These are phyloP conservation scores for Dalbergia oliveri DNA, from an alignment of 306 rosid genomes.

Conservation along the genomic window DNA sequence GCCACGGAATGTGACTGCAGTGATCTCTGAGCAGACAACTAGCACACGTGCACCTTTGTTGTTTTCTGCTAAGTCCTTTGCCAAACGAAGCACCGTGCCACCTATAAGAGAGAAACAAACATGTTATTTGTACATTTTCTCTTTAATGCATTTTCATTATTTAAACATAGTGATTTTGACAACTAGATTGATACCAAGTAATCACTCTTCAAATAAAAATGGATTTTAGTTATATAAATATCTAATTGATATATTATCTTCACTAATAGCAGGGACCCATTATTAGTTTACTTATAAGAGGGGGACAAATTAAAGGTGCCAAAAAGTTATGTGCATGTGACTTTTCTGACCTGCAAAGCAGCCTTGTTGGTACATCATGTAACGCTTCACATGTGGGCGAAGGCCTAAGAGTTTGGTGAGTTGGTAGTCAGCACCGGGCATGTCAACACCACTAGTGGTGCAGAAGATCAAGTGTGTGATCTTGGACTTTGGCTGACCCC, in stretches of 20 bases:
- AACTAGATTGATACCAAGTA: no score
- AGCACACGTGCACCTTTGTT: slow-evolving; percentile 15
- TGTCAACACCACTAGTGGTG: slow-evolving; percentile 16
- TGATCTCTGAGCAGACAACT: slow-evolving; percentile 16
- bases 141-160: no score
- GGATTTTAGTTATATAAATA: no score
- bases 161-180: no score
- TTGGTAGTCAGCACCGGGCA: slow-evolving; percentile 21
- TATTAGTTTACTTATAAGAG: no score
- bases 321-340: background rate
- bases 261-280: no score
- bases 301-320: no score
- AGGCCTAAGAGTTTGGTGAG: slow-evolving; percentile 11
- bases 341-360: background rate
- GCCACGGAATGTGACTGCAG: slow-evolving; percentile 8
- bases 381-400: slow-evolving; percentile 4
- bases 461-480: slow-evolving; percentile 16
- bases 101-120: background rate
- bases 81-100: slow-evolving; percentile 21
- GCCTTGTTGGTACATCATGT: slow-evolving; percentile 24
- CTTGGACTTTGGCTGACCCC: slow-evolving; percentile 20
- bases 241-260: no score
- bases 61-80: slow-evolving; percentile 13
- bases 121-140: background rate
- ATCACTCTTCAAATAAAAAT: no score